These are phyloP conservation scores for Ganoderma multipileum DNA, from an alignment of 1,284 basidiomycete genomes.

Conservation along the genomic window DNA sequence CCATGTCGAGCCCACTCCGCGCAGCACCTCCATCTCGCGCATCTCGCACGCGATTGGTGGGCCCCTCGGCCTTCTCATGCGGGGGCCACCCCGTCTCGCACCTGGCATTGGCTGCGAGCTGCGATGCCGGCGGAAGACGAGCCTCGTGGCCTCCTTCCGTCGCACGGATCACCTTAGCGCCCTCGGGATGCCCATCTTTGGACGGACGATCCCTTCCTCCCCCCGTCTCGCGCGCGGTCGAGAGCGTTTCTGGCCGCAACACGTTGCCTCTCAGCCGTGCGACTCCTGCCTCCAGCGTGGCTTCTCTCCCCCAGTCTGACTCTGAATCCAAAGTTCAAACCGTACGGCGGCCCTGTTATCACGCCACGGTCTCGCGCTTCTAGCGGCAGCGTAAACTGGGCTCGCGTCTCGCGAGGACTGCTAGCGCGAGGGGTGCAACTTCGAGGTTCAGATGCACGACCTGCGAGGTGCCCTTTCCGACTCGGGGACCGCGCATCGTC, in stretches of 20 bases:
- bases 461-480: not conserved
- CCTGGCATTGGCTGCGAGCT: not conserved
- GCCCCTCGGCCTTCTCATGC: not conserved
- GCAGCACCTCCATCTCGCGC: slow-evolving; percentile 5
- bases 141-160: slow-evolving; percentile 5
- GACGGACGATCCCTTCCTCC: slow-evolving; percentile 2
- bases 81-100: not conserved
- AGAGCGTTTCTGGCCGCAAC: slow-evolving; percentile 5
- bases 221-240: not conserved
- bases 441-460: not conserved
- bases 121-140: slow-evolving; percentile 1
- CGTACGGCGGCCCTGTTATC: not conserved
- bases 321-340: slow-evolving; percentile 2
- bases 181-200: slow-evolving; percentile 5
- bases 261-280: not conserved
- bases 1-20: not conserved
- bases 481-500: not conserved
- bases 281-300: not conserved
- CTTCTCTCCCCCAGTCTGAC: not conserved
- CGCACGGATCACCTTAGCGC: slow-evolving; percentile 6
- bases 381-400: slow-evolving; percentile 1
- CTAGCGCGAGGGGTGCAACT: not conserved
- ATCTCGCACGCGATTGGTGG: slow-evolving; percentile 6
- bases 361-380: not conserved
- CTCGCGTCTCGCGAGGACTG: not conserved